Conservation (phyloP, 257 asterid genomes). For the Haberlea rhodopensis region DNA sequence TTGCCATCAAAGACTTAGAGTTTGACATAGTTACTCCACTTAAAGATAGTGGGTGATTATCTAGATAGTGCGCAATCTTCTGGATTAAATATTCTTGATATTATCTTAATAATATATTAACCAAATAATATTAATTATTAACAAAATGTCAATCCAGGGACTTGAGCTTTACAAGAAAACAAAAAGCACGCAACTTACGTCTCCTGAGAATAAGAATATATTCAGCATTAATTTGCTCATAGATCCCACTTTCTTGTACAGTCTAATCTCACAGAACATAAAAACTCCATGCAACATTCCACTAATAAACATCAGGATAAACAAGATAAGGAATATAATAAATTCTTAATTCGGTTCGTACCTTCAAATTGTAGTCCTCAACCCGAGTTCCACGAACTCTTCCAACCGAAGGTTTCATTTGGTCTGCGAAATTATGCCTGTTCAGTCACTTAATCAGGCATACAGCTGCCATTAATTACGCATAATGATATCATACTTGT, state of each 20-base stretch:
- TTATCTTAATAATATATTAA: no score
- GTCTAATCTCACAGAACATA: not conserved
- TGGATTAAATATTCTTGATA: no score
- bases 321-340: slow-evolving; percentile 7
- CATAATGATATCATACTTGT: no score
- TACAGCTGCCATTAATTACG: slow-evolving; percentile 18
- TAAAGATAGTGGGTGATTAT: no score
- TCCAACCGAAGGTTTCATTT: not conserved
- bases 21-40: no score
- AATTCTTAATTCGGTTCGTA: not conserved
- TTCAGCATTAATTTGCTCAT: slow-evolving; percentile 18
- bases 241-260: slow-evolving; percentile 5
- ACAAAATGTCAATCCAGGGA: not conserved
- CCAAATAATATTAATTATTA: no score
- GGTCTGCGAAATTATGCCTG: not conserved
- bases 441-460: slow-evolving; percentile 13
- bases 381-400: not conserved
- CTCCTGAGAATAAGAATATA: slow-evolving; percentile 27
- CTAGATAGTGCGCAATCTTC: no score
- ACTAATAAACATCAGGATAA: slow-evolving; percentile 1
- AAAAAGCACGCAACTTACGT: slow-evolving; percentile 16
- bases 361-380: not conserved
- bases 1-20: no score
- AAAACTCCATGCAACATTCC: slow-evolving; percentile 7
- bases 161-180: slow-evolving; percentile 1